These are phyloP conservation scores for Phaeosphaeriaceae sp. DNA, from an alignment of 2,329 filamentous ascomycete species.

Conservation along the genomic window DNA sequence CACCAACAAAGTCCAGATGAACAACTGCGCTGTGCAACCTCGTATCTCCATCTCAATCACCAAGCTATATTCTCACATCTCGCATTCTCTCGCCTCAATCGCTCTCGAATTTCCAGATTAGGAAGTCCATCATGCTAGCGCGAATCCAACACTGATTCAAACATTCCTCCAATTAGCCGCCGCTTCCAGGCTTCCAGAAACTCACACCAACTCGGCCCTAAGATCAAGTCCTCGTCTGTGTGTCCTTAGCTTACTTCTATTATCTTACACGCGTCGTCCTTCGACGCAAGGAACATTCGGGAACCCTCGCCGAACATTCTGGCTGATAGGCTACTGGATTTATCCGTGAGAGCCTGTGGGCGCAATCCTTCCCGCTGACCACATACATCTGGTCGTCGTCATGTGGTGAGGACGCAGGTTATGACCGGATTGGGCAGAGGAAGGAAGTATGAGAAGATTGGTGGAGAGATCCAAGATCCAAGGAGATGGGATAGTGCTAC, in stretches of 20 bases:
- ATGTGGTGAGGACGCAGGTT: background rate
- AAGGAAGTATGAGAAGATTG: background rate
- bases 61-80: background rate
- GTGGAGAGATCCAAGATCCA: background rate
- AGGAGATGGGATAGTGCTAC: background rate
- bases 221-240: background rate
- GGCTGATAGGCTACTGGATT: background rate
- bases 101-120: background rate
- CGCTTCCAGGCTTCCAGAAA: background rate
- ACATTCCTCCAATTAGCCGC: background rate
- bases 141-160: background rate
- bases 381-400: background rate
- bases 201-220: background rate
- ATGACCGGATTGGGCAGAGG: background rate
- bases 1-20: background rate
- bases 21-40: background rate
- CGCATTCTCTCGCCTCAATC: background rate
- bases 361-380: constrained; percentile 1
- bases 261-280: background rate
- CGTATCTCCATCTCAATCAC: background rate
- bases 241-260: background rate
- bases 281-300: background rate
- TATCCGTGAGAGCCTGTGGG: background rate
- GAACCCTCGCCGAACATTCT: background rate
- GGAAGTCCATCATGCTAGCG: background rate